A percentile compares a stretch with the other conserved stretches of the same genome.
Evolutionary conservation across 1,284 basidiomycete genomes (phyloP).

Genomic region (Farysia itapuensis): DNA sequence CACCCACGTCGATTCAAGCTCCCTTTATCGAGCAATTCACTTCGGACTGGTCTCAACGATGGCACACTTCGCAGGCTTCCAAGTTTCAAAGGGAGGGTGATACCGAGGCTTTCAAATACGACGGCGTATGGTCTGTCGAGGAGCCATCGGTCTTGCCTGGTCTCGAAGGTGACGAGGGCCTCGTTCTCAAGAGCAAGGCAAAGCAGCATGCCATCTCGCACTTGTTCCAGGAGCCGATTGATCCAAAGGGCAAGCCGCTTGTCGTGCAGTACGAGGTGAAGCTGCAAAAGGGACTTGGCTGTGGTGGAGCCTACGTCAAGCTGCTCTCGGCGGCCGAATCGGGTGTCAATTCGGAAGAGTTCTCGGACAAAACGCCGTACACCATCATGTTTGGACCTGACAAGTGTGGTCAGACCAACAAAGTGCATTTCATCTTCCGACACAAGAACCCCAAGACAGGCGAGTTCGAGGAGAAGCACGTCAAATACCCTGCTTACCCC

Average conservation of each 20-base stretch:
- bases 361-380: conserved; percentile 59
- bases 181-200: conserved; percentile 72
- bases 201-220: conserved; percentile 97
- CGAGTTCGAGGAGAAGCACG: conserved; percentile 93
- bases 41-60: conserved; percentile 82
- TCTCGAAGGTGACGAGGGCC: conserved; percentile 60
- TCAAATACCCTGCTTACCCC: conserved; percentile 78
- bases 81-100: conserved; percentile 66
- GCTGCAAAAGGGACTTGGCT: conserved; percentile 98
- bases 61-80: conserved; percentile 94
- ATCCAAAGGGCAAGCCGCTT: conserved; percentile 82
- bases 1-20: conserved; percentile 82
- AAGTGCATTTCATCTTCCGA: conserved; percentile 60
- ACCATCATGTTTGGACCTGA: conserved; percentile 60
- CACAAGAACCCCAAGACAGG: conserved; percentile 57
- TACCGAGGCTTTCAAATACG: conserved; percentile 75
- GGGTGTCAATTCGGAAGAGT: conserved; percentile 54
- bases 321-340: conserved; percentile 68
- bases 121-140: conserved; percentile 96
- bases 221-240: conserved; percentile 75
- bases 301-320: conserved; percentile 98
- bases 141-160: conserved; percentile 73
- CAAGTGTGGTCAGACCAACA: conserved; percentile 58
- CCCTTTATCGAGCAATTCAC: conserved; percentile 98
- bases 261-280: conserved; percentile 96